Base-by-base conservation (phyloP, 805 yeast genomes). In the Candida cerambycidarum region DNA sequence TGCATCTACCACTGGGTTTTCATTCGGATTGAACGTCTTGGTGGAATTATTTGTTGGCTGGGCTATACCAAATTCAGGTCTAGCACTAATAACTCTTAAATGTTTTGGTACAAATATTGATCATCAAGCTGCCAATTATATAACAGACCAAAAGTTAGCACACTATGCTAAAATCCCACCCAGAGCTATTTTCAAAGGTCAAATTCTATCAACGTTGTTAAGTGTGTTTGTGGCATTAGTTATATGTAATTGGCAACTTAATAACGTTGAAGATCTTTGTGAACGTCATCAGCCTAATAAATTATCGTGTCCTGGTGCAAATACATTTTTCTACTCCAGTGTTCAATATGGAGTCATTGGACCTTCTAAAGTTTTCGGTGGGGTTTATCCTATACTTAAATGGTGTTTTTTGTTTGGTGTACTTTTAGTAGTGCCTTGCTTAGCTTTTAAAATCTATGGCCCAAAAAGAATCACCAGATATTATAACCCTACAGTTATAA, bases 101-200 rank as follows among this genome's bases (percentile, higher is more conserved):
- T 62, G 70, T 27, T 70, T 55, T 53, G 75, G 75, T 5, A 76
- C 79, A 38, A 81, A 79, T 53, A 78, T 80, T 47, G 83, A 79
- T 54, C 75, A 76, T 21, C 86, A 81, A 59, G 85, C 87, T 10
- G 79, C 80, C 46, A 74, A 68, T 54, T 83, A 76, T 50, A 71
- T 68, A 16, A 60, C 69, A 5, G 70, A 68, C 49, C 73, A 67
- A 47, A 69, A 69, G 45, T 47, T 65, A 46, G 73, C 59, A 14
- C 87, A 83, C 46, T 84, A 84, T 54, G 59, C 80, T 54, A 80
- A 80, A 50, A 63, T 83, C 14, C 79, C 85, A 0, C 89, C 88
- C 2, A 67, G 80, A 45, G 68, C 80, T 0, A 63, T 82, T 48
- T 81, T 83, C 62, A 59, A 71, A 58, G 73, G 73, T 5, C 75